Percentiles rank a stretch among this genome's conserved stretches.
phyloP scores from a whole-genome alignment of 2,329 filamentous ascomycete species.

The Aspergillus fischeri region DNA sequence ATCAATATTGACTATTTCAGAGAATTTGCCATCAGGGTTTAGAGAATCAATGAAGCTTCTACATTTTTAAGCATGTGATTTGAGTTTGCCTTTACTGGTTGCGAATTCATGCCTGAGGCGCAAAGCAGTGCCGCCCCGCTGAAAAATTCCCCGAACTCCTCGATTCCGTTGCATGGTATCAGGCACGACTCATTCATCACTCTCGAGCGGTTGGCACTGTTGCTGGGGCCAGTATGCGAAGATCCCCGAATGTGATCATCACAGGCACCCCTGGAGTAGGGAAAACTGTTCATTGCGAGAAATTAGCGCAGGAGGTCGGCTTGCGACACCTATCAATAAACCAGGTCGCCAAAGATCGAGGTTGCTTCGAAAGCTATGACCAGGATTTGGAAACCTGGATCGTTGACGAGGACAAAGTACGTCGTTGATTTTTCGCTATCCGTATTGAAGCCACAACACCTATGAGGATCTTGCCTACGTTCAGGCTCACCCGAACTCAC shows the following conservation, averaged over 20 bases:
- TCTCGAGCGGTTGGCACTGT: neutral
- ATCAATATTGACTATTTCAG: neutral
- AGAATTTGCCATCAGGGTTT: neutral
- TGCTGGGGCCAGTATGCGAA: slow-evolving; percentile 29
- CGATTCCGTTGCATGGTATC: slow-evolving; percentile 2
- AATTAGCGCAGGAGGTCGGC: slow-evolving; percentile 69
- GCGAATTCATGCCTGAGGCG: slow-evolving; percentile 16
- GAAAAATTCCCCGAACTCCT: slow-evolving; percentile 10
- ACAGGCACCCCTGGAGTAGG: slow-evolving; percentile 94
- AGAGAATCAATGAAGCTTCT: neutral
- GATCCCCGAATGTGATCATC: slow-evolving; percentile 79
- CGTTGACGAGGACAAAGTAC: slow-evolving; percentile 92
- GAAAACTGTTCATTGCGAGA: slow-evolving; percentile 89
- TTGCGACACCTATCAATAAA: slow-evolving; percentile 85
- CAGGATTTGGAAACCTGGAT: slow-evolving; percentile 84
- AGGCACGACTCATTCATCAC: neutral
- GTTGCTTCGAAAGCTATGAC: slow-evolving; percentile 83
- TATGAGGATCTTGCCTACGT: neutral
- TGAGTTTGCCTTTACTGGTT: neutral
- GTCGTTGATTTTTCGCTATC: slow-evolving; percentile 13
- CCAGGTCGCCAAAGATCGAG: slow-evolving; percentile 81
- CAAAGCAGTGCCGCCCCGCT: slow-evolving; percentile 17
- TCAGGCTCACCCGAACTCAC: neutral
- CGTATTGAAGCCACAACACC: neutral
- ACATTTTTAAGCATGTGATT: neutral